Conservation (phyloP, 305 asterid genomes). For the Fraxinus albicans region DNA sequence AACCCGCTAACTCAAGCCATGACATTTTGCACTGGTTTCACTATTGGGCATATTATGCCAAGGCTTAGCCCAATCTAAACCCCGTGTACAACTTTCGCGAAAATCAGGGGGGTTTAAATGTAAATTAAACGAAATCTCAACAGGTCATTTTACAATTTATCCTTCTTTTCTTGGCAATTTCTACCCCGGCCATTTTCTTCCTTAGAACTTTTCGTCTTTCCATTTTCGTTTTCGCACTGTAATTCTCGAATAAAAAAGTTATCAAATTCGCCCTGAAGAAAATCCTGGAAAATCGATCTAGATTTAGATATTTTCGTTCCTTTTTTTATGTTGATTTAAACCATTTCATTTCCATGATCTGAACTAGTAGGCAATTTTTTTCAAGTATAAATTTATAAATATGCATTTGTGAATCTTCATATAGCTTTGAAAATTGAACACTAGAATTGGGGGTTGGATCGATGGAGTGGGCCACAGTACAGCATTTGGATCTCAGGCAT, state of each 20-base stretch:
- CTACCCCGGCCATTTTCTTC: neutral
- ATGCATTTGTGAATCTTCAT: constrained; percentile 19
- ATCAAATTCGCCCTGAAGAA: neutral
- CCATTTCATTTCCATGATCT: neutral
- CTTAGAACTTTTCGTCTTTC: neutral
- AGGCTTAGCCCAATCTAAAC: neutral
- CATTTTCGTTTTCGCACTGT: neutral
- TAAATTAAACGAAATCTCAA: neutral
- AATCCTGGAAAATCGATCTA: neutral
- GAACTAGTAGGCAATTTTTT: neutral
- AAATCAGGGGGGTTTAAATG: neutral
- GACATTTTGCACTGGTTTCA: neutral
- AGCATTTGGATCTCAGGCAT: constrained; percentile 98
- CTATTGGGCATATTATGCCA: neutral
- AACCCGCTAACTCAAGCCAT: neutral
- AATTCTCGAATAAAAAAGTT: neutral
- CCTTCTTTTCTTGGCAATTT: neutral
- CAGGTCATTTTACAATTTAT: neutral
- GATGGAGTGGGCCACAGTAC: constrained; percentile 98
- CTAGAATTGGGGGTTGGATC: constrained; percentile 21
- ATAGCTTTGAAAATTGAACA: constrained; percentile 2
- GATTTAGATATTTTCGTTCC: neutral
- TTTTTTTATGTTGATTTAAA: neutral
- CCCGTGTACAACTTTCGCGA: neutral
- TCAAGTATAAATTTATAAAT: neutral